A percentile compares a stretch with the other conserved stretches of the same genome.
Conservation (phyloP, 179 eudicot species). For the Silene coronaria region DNA sequence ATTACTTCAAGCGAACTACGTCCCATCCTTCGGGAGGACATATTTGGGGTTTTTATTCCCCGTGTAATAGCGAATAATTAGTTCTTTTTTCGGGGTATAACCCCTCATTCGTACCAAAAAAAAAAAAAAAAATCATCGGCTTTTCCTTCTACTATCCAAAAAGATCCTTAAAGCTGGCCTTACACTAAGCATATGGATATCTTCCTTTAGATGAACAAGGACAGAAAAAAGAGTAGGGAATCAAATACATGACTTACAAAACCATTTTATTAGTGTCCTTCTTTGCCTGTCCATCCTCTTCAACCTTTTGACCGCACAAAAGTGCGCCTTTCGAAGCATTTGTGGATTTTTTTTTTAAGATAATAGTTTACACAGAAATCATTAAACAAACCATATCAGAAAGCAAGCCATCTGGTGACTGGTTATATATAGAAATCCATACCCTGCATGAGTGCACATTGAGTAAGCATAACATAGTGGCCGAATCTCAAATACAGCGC, state of each 20-base stretch:
- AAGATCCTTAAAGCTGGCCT: neutral
- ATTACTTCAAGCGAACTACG: too few species aligned
- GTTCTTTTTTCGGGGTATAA: too few species aligned
- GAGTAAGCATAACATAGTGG: conserved; percentile 12
- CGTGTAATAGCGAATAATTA: too few species aligned
- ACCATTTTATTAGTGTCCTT: neutral
- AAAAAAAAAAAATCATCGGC: too few species aligned
- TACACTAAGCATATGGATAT: too few species aligned
- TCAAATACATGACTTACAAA: conserved; percentile 14
- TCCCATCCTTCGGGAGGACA: too few species aligned
- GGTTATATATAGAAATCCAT: conserved; percentile 5
- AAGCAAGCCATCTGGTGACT: conserved; percentile 13
- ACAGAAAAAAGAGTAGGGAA: conserved; percentile 4
- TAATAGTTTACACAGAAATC: too few species aligned
- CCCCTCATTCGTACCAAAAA: too few species aligned
- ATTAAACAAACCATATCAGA: conserved; percentile 8
- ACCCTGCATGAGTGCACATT: neutral
- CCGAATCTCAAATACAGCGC: conserved; percentile 5
- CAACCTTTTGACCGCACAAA: conserved; percentile 21
- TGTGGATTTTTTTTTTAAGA: neutral
- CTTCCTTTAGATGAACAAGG: too few species aligned
- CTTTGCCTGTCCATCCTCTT: conserved; percentile 3
- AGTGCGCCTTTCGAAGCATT: conserved; percentile 4
- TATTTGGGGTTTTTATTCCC: too few species aligned
- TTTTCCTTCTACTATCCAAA: conserved; percentile 2